phyloP scores from a whole-genome alignment of 495 filamentous ascomycete species.

The Annulohypoxylon nitens region DNA sequence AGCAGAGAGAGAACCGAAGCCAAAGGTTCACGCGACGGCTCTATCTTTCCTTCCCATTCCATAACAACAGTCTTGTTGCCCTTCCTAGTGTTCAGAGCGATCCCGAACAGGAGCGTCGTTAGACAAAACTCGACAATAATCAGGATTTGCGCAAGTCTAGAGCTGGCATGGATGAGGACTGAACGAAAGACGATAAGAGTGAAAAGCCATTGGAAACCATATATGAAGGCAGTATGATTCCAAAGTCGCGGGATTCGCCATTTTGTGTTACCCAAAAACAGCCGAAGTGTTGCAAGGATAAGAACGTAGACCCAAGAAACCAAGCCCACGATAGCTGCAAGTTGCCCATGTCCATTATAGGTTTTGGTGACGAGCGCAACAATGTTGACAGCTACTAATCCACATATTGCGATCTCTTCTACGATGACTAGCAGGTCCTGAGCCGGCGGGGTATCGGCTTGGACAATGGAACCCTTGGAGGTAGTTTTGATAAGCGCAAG shows the following conservation, averaged over 20 bases:
- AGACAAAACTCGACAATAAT: slow-evolving; percentile 78
- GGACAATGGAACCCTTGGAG: slow-evolving; percentile 73
- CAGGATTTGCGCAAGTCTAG: slow-evolving; percentile 70
- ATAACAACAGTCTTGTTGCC: slow-evolving; percentile 91
- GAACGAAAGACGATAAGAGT: slow-evolving; percentile 84
- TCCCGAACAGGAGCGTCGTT: slow-evolving; percentile 75
- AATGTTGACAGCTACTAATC: slow-evolving; percentile 75
- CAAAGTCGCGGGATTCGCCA: slow-evolving; percentile 81
- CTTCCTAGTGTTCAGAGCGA: slow-evolving; percentile 85
- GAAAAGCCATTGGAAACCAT: slow-evolving; percentile 85
- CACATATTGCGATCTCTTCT: slow-evolving; percentile 81
- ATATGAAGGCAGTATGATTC: slow-evolving; percentile 93
- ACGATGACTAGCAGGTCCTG: slow-evolving; percentile 76
- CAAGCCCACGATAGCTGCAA: slow-evolving; percentile 75
- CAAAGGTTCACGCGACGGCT: slow-evolving; percentile 85
- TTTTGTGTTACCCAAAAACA: slow-evolving; percentile 76
- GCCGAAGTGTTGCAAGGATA: slow-evolving; percentile 76
- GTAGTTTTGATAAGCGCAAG: slow-evolving; percentile 72
- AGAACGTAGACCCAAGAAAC: slow-evolving; percentile 86
- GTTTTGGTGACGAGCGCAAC: slow-evolving; percentile 65
- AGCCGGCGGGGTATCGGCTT: slow-evolving; percentile 80
- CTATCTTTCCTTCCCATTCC: slow-evolving; percentile 86
- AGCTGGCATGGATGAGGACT: slow-evolving; percentile 80
- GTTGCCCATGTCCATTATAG: slow-evolving; percentile 46
- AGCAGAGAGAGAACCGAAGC: slow-evolving; percentile 89